Base-by-base conservation (phyloP, 2,329 filamentous ascomycete genomes). In the Claviceps sp. region DNA sequence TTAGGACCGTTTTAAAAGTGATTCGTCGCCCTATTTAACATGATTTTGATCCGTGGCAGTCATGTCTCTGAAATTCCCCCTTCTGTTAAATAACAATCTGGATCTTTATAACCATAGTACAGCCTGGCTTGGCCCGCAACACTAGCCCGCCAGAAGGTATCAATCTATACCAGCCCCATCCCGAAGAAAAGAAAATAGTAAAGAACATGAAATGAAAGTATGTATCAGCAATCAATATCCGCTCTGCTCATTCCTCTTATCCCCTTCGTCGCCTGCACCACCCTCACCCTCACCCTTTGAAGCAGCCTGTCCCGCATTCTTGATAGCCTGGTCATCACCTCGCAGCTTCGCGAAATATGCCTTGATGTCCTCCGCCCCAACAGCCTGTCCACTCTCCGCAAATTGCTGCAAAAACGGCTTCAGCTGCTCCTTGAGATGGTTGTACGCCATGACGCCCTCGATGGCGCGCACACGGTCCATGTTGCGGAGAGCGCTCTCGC, bases 391-490 rank as follows among this genome's bases (percentile, higher is more conserved):
- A 56, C 85, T 94, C 64, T 96, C 89, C 0, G 93, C 93, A 65
- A 95, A 98, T 44, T 94, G 86, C 68, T 90, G 82, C 61, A 98
- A 81, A 65, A 98, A 97, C 0, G 84, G 84, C 73, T 91, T 95
- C n/a, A 98, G 81, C 64, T 91, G 90, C 63, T 97, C 90, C 64
- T 94, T 93, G 55, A 98, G 77, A 61, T 95, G 86, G 62, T 97
- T 96, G 69, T 97, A 98, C 0, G 90, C 91, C 89, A 97, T 96
- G 46, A 95, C 91, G 16, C 93, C 93, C 66, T 98, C 87, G 52
- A 98, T 95, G 4, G 93, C 93, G 14, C 84, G 78, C 7, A 97
- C 91, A 2, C 93, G 86, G 64, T 98, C 93, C 52, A 98, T 84
- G 61, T 89, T 94, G 64, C 84, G 89, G 30, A 98, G 77, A 0